Evolutionary conservation across 345 rosid species (phyloP), one percentile per base, ranked within the genome.

Genomic region (Arabis hirsuta): DNA sequence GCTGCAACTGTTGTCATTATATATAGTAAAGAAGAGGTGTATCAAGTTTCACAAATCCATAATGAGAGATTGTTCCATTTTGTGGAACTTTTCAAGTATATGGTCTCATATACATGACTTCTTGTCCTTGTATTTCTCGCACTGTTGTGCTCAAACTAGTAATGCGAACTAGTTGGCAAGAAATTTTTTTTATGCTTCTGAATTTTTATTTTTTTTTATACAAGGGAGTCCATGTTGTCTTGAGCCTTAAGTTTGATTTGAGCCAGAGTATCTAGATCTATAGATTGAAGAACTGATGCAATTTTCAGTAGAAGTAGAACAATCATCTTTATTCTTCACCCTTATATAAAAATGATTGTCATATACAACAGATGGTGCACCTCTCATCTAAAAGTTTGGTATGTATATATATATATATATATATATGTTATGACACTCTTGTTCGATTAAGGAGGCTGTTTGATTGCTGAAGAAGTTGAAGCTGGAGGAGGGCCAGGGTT

Each of bases 401-500:
- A 19, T 36, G 11, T 36, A 36, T 54, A 55, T 29, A 46, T 58
- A 32, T 62, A 19, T 36, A 19, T 36, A 36, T 36, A 36, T 38
- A 55, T 26, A 45, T 51, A 34, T 42, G 51, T 31, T 19, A 42
- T 57, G 44, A 52, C 61, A 51, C 12, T 67, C 34, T 43, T 52
- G 41, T 12, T 55, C 24, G 16, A 32, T 55, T 63, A 76, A 55
- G 74, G 64, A 55, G 54, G 20, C 3, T 62, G 54, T 57, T 62
- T 69, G 53, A 55, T 53, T 62, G 46, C 26, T 45, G 70, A 53
- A 68, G 79, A 61, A 52, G 84, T 55, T 47, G 78, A 48, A 38
- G 83, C 73, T 12, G 91, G 83, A 3, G 90, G 89, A 55, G 79
- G 47, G 38, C 81, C 83, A 11, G 85, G 88, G 61, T 74, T 60